phyloP scores from a whole-genome alignment of 176 grass and related monocot species.

The Avena atlantica region DNA sequence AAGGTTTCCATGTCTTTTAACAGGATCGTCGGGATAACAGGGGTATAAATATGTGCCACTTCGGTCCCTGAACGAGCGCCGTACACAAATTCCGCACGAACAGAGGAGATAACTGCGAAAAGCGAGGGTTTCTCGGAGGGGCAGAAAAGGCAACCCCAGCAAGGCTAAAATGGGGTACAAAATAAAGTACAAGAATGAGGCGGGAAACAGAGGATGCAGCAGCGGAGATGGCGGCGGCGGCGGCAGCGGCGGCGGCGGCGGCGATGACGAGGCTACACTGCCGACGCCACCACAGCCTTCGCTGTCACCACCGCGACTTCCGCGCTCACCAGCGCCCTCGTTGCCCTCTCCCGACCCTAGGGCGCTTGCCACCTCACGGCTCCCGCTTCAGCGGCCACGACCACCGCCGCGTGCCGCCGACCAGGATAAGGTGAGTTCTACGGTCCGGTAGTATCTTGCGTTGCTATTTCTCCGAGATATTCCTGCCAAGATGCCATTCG shows the following conservation, averaged over 20 bases:
- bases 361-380: neutral
- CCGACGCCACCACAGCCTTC: too few species aligned
- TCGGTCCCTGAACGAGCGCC: neutral
- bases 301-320: neutral
- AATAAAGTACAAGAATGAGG: too few species aligned
- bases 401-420: neutral
- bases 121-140: neutral
- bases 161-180: neutral
- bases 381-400: neutral
- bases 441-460: neutral
- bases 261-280: neutral
- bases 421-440: neutral
- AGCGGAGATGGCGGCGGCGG: neutral
- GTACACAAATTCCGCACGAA: neutral
- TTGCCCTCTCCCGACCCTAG: neutral
- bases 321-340: neutral
- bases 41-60: neutral
- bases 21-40: neutral
- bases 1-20: too few species aligned
- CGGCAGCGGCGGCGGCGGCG: neutral
- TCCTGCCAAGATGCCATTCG: neutral
- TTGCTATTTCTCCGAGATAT: neutral
- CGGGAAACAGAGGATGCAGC: too few species aligned
- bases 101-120: neutral
- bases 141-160: neutral